Evolutionary conservation across 768 basidiomycete genomes (phyloP).

Genomic region (Gloeostereum incarnatum): DNA sequence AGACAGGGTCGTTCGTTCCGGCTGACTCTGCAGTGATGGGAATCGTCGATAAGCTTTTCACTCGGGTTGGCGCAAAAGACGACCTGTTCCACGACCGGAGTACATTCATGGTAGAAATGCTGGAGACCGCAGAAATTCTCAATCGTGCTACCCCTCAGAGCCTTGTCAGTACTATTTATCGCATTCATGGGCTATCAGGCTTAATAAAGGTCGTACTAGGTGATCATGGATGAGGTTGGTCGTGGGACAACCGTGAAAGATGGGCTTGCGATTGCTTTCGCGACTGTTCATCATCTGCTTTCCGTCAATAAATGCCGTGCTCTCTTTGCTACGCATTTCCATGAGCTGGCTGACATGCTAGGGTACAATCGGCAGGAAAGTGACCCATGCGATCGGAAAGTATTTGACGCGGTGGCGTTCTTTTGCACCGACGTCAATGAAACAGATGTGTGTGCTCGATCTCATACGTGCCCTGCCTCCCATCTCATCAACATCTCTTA

Average conservation of each 20-base stretch:
- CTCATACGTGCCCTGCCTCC: not conserved
- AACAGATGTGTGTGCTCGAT: slow-evolving; percentile 41
- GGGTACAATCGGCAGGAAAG: slow-evolving; percentile 39
- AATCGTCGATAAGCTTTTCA: slow-evolving; percentile 85
- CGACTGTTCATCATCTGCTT: slow-evolving; percentile 75
- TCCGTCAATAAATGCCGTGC: slow-evolving; percentile 66
- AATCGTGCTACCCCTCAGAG: slow-evolving; percentile 74
- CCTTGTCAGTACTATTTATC: slow-evolving; percentile 41
- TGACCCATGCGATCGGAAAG: slow-evolving; percentile 31
- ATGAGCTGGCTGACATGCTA: slow-evolving; percentile 84
- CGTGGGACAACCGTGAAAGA: slow-evolving; percentile 90
- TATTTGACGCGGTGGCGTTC: slow-evolving; percentile 63
- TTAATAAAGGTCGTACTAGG: slow-evolving; percentile 34
- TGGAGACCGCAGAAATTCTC: slow-evolving; percentile 89
- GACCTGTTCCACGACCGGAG: slow-evolving; percentile 89
- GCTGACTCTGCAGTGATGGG: slow-evolving; percentile 76
- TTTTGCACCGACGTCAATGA: slow-evolving; percentile 88
- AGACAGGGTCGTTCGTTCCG: slow-evolving; percentile 90
- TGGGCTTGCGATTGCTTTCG: slow-evolving; percentile 90
- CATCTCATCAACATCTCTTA: slow-evolving; percentile 16
- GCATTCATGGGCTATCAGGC: not conserved
- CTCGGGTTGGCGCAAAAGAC: slow-evolving; percentile 92
- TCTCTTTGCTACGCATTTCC: slow-evolving; percentile 99
- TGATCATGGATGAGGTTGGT: slow-evolving; percentile 99
- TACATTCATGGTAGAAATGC: slow-evolving; percentile 99